Percentiles rank a stretch among this genome's conserved stretches.
Evolutionary conservation across 768 basidiomycete genomes (phyloP).

Genomic region (Rhodotorula kratochvilovae): DNA sequence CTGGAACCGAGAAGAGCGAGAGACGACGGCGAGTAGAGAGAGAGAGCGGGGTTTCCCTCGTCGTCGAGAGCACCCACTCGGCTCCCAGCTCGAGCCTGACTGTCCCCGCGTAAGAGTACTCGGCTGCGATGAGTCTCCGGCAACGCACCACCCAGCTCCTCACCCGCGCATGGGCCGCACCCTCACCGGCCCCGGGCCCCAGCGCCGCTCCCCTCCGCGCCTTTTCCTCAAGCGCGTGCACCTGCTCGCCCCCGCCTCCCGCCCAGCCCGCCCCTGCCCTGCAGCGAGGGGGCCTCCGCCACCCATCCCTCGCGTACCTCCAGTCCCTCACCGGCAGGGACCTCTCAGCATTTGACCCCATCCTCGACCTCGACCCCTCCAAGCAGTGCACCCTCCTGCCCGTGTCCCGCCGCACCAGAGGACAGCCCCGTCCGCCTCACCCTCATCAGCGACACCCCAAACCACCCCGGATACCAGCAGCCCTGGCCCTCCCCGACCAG

Average conservation of each 20-base stretch:
- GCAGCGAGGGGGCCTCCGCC: slow-evolving; percentile 15
- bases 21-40: too few species aligned
- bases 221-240: background rate
- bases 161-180: background rate
- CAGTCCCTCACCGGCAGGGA: slow-evolving; percentile 10
- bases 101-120: too few species aligned
- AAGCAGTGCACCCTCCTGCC: slow-evolving; percentile 19
- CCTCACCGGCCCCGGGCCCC: background rate
- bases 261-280: too few species aligned
- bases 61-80: too few species aligned
- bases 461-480: slow-evolving; percentile 22
- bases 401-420: background rate
- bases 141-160: background rate
- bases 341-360: slow-evolving; percentile 31
- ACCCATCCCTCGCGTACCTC: slow-evolving; percentile 21
- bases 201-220: background rate
- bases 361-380: slow-evolving; percentile 29
- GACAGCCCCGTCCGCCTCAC: slow-evolving; percentile 2
- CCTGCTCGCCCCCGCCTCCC: background rate
- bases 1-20: too few species aligned
- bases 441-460: slow-evolving; percentile 28
- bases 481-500: slow-evolving; percentile 19
- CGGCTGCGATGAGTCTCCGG: background rate
- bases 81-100: too few species aligned
- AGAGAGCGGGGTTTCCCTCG: too few species aligned